Base-by-base conservation (phyloP, 305 asterid genomes). In the Fraxinus dipetala region DNA sequence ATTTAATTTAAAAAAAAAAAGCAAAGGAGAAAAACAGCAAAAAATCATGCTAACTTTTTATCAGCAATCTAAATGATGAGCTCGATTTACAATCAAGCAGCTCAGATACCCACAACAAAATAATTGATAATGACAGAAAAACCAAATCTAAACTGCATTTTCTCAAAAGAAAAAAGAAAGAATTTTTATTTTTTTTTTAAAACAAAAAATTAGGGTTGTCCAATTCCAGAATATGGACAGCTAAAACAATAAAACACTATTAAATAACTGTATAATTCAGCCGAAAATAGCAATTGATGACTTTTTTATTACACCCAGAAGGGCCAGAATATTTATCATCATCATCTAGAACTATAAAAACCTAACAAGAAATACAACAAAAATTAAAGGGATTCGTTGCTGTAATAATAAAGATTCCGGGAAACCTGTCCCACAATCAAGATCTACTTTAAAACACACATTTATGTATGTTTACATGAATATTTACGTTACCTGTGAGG, bases 21-120 rank as follows among this genome's bases (percentile, higher is more conserved):
- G 31, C 2, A 73, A 36, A 16, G 38, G 85, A 24, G 48, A 22
- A 76, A 20, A 73, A 78, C 8, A 73, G 26, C 18, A 28, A 72
- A 38, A 43, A 38, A 73, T 45, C 35, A 18, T 26, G 26, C 34
- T 11, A 34, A 76, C 1, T 38, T 56, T 38, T 65, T 56, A 84
- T 43, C 61, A 54, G 56, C 45, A 83, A 79, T 72, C 40, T 79
- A 83, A 75, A 54, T 61, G 67, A 35, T 48, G 65, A 30, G 77
- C 81, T 59, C 18, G 11, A 77, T 80, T 81, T 78, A 45, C 82
- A 84, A 75, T 24, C 80, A 82, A 2, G 28, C 72, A 82, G 78
- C 69, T 69, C 72, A 80, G 77, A 81, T 82, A 28, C 32, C 13
- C 75, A 51, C 7, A 38, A 61, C 18, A 51, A 18, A 74, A 69